phyloP scores from a whole-genome alignment of 371 early-diverging fungal species.

The Batkoa obscura region DNA sequence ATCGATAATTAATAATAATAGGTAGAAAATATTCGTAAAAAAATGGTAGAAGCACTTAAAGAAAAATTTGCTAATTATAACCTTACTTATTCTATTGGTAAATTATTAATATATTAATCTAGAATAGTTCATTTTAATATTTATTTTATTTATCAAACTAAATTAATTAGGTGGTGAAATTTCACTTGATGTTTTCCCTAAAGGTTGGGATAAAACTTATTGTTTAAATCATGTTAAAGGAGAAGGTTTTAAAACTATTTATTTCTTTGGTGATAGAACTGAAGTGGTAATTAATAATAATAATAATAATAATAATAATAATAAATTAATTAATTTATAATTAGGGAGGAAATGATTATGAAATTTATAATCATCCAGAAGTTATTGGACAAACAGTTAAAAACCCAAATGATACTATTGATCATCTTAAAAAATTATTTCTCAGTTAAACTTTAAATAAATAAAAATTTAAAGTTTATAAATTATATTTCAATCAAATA shows the following conservation, averaged over 20 bases:
- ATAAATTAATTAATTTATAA: background rate
- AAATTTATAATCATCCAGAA: constrained; percentile 76
- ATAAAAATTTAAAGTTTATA: too few species aligned
- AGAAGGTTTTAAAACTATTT: constrained; percentile 78
- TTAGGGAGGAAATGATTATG: constrained; percentile 98
- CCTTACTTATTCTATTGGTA: constrained; percentile 93
- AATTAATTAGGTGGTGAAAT: constrained; percentile 92
- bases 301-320: too few species aligned
- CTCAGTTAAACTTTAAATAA: too few species aligned
- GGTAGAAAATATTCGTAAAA: constrained; percentile 55
- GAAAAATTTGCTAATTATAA: constrained; percentile 73
- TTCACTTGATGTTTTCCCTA: constrained; percentile 99
- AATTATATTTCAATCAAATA: too few species aligned
- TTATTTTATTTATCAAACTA: background rate
- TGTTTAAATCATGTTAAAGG: constrained; percentile 82
- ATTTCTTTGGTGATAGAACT: constrained; percentile 99
- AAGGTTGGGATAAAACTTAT: constrained; percentile 99
- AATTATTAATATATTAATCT: background rate
- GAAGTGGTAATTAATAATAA: constrained; percentile 24
- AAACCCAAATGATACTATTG: constrained; percentile 80
- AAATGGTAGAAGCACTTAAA: constrained; percentile 73
- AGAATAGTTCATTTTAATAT: background rate
- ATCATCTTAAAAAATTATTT: constrained; percentile 68
- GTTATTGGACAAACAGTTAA: constrained; percentile 83
- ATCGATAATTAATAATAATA: constrained; percentile 7